Base-by-base conservation (phyloP, 1,139 yeast species). In the Debaryomyces sp. region DNA sequence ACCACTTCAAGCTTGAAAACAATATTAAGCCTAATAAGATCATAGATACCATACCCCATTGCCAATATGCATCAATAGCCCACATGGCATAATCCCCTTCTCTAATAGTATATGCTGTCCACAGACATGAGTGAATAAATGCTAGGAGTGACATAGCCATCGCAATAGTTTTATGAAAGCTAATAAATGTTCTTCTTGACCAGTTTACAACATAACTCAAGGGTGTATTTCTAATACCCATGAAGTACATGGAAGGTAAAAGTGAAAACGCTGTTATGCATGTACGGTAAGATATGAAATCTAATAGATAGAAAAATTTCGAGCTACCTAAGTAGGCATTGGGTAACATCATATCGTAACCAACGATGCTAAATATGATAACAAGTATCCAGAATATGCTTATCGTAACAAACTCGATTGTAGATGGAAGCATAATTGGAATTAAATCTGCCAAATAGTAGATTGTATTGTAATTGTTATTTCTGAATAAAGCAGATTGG, bases 71-170 rank as follows among this genome's bases (percentile, higher is more conserved):
- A 33, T 48, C 47, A 8, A 46, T 34, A n/a, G 43, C 56, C 63
- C 63, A 58, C 17, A 47, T 36, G 18, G 47, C 41, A 46, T 57
- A 58, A 17, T 59, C 63, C 10, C 58, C 60, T 17, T 44, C 49
- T 21, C 39, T 48, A 6, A 48, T 39, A 10, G 59, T 57, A 47
- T 54, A 58, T n/a, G 46, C 52, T 10, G 65, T 60, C 65, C 65
- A 61, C 12, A 58, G 53, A 8, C 50, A 42, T 3, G 62, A 53
- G 44, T 61, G 65, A 24, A 61, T 44, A 10, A 58, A 35, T 4
- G 63, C 60, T 30, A 68, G 56, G 6, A 66, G 51, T 2, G 64
- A 61, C 61, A 71, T 66, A 3, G 68, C 68, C 43, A 63, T 59
- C 1, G 78, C 77, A 44, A 63, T 59, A 12, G 35, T 17, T 22